Evolutionary conservation across 1,139 yeast genomes (phyloP), one percentile per base, ranked within the genome.

Genomic region (Meyerozyma smithsonii): DNA sequence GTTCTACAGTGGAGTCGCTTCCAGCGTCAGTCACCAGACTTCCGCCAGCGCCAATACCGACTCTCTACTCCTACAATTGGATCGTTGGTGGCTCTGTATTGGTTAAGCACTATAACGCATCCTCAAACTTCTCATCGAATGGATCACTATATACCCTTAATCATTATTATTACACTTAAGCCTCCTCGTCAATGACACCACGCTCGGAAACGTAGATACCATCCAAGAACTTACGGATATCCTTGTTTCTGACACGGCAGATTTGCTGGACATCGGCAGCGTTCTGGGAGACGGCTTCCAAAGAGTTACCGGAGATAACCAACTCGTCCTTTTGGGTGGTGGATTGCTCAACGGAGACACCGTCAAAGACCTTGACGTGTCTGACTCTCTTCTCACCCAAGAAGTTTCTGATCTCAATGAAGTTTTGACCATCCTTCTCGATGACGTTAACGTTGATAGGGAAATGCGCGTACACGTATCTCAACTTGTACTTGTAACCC

Each of bases 401-500:
- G 84, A 88, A 92, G 81, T 92, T 92, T 86, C 98, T 90, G 79
- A 92, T 90, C 79, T 92, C 98, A 61, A 90, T 85, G 64, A 64
- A 79, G 52, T 77, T 72, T 49, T 79, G 74, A 62, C 89, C 90
- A 44, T 88, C 86, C 60, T 78, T 72, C 59, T 87, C 84, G 62
- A 82, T 66, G 55, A 82, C 69, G 81, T 90, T 92, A 59, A 92
- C 97, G 75, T 94, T 92, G 77, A 94, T 94, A 71, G 98, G 99
- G 96, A 92, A 92, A 87, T 94, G 98, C 84, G 98, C 99, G 70
- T 92, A 94, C 57, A 92, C 98, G 73, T 89, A 90, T 81, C 97
- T 88, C 96, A 92, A 84, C 89, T 92, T 92, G 95, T 92, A 92
- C 77, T 85, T 83, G 95, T 77, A 92, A 73, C 98, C 97, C 80